Conservation (phyloP, 2,329 filamentous ascomycete genomes). For the Parastagonospora avenae region DNA sequence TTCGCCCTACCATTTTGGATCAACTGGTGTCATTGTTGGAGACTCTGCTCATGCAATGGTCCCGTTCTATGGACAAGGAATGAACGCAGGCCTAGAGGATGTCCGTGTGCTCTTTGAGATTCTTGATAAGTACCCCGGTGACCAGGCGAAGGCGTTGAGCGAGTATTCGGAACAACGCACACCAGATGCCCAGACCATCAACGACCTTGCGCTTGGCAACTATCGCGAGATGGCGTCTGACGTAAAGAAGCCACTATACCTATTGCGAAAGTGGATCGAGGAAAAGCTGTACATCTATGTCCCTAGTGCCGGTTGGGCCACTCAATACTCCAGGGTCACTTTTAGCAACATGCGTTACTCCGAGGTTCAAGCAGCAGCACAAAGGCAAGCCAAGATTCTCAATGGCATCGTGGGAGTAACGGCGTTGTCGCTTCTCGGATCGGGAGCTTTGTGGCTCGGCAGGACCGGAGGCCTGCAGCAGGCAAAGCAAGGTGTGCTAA, state of each 20-base stretch:
- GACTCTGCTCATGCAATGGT: conserved; percentile 98
- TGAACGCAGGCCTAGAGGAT: conserved; percentile 96
- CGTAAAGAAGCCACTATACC: conserved; percentile 78
- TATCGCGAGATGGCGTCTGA: conserved; percentile 92
- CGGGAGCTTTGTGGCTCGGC: conserved; percentile 24
- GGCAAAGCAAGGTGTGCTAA: conserved; percentile 34
- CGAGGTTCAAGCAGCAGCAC: conserved; percentile 73
- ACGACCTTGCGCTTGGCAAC: conserved; percentile 87
- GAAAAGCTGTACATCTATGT: conserved; percentile 79
- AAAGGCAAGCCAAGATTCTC: conserved; percentile 47
- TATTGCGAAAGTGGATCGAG: conserved; percentile 82
- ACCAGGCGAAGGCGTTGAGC: conserved; percentile 60
- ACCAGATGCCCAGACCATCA: conserved; percentile 85
- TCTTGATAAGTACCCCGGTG: conserved; percentile 69
- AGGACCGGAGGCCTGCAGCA: conserved; percentile 25
- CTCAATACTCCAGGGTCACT: conserved; percentile 89
- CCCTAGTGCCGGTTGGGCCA: conserved; percentile 83
- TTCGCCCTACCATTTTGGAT: conserved; percentile 79
- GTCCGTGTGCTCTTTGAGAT: conserved; percentile 85
- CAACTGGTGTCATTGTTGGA: conserved; percentile 81
- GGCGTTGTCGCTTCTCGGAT: conserved; percentile 19
- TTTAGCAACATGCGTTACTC: conserved; percentile 94
- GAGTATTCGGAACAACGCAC: conserved; percentile 77
- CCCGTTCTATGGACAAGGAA: conserved; percentile 96
- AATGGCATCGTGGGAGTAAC: conserved; percentile 34